Base-by-base conservation (phyloP, 768 basidiomycete species). In the Auricularia heimuer region DNA sequence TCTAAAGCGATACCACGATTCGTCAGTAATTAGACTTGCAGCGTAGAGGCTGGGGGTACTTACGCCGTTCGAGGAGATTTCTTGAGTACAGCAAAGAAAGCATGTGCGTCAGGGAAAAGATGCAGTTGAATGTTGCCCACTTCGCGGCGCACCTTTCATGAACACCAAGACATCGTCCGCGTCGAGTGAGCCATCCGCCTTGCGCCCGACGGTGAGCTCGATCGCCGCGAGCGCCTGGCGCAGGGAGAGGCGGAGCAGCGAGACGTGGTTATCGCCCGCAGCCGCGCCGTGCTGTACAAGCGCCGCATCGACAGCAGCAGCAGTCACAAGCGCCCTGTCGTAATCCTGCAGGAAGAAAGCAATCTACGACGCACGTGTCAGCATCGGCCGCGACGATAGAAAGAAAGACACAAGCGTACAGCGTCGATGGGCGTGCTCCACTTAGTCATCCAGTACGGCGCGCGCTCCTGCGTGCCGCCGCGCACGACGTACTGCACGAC, bases 401-500 rank as follows among this genome's bases (percentile, higher is more conserved):
- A 63, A 34, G 18, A 18, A 42, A 62, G 10, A 34, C n/a, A 12
- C 45, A 36, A 7, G 70, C 73, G 29, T 63, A 77, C 76, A 29
- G 71, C 72, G 42, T 65, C 68, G 14, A 63, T 56, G 1, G 71
- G 69, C 10, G 70, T 66, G 2, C 69, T 65, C 69, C 71, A 74
- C 45, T 70, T 56, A 16, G 70, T 74, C 72, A 70, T 73, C 68
- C 73, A 77, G 69, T 70, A 75, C 51, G 69, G 44, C 66, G 72
- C 73, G 37, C 76, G 64, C 64, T 69, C 62, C 67, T 77, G 76
- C 18, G 69, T 45, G 16, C 67, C 71, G 33, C 72, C 75, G 34
- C 70, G 71, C 33, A 72, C 66, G 66, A 77, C 75, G 66, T 78
- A 78, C 67, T 74, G 65, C 21, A 77, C 65, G 2, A 73, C 73